Conservation (phyloP, 768 basidiomycete species). For the Leccinum boreale region DNA sequence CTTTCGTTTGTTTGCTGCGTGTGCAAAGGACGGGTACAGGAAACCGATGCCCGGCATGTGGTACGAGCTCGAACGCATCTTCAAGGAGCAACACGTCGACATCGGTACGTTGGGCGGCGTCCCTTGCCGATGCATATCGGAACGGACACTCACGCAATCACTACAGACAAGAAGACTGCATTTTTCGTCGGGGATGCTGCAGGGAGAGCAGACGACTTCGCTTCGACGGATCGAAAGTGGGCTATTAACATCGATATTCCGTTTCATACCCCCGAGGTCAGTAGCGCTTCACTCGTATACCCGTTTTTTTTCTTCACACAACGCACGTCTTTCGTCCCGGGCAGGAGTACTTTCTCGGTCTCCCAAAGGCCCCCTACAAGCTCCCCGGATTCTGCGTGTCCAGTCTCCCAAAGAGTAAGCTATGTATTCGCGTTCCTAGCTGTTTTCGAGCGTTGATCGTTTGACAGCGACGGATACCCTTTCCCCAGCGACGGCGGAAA, state of each 20-base stretch:
- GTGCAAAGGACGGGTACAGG: constrained; percentile 66
- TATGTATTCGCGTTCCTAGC: background rate
- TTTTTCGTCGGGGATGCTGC: constrained; percentile 92
- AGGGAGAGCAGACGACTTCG: constrained; percentile 73
- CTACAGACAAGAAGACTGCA: constrained; percentile 57
- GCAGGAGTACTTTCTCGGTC: constrained; percentile 78
- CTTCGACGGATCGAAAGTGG: constrained; percentile 82
- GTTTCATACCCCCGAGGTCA: constrained; percentile 85
- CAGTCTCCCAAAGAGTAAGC: constrained; percentile 33
- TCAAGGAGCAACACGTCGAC: constrained; percentile 48
- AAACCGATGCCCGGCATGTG: constrained; percentile 92
- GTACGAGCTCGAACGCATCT: constrained; percentile 64
- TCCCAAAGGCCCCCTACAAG: constrained; percentile 37
- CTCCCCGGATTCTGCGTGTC: constrained; percentile 72
- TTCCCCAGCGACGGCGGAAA: constrained; percentile 16
- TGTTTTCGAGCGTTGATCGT: background rate
- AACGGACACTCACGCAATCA: background rate
- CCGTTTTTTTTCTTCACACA: background rate
- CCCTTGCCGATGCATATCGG: background rate
- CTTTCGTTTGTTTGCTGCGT: constrained; percentile 77
- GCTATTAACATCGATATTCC: constrained; percentile 70
- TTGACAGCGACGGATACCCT: constrained; percentile 38
- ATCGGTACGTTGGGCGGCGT: constrained; percentile 51
- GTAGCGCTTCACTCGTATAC: background rate
- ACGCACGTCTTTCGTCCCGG: background rate